These are phyloP conservation scores for Penicillium psychrosexuale DNA, from an alignment of 2,329 filamentous ascomycete genomes.

Conservation along the genomic window DNA sequence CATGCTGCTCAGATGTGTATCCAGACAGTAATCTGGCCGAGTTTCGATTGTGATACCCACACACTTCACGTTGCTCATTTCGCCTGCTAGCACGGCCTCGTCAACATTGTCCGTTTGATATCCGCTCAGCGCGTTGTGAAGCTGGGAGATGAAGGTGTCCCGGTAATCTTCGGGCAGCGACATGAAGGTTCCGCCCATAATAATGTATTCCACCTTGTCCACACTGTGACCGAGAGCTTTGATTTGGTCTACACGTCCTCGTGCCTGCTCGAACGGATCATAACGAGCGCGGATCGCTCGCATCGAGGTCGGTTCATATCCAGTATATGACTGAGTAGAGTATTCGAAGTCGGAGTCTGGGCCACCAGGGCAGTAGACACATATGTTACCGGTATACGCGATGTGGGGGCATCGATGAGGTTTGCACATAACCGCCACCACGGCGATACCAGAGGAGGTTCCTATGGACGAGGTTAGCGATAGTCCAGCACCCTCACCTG, in stretches of 20 bases:
- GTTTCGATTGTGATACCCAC: slow-evolving; percentile 99
- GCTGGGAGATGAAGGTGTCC: slow-evolving; percentile 88
- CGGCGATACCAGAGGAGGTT: slow-evolving; percentile 93
- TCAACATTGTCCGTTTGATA: slow-evolving; percentile 94
- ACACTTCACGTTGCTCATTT: slow-evolving; percentile 96
- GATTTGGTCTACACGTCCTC: slow-evolving; percentile 93
- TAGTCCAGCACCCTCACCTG: neutral
- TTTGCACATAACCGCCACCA: slow-evolving; percentile 99
- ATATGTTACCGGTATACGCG: slow-evolving; percentile 97
- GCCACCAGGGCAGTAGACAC: slow-evolving; percentile 95
- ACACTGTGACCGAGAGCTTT: slow-evolving; percentile 94
- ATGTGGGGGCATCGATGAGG: slow-evolving; percentile 97
- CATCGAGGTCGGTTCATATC: slow-evolving; percentile 98
- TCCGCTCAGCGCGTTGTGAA: slow-evolving; percentile 94
- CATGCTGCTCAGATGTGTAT: slow-evolving; percentile 94
- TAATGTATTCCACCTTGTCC: slow-evolving; percentile 99
- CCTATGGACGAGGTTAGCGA: slow-evolving; percentile 49
- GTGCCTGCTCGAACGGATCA: slow-evolving; percentile 95
- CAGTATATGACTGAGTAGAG: slow-evolving; percentile 97
- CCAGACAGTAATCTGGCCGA: slow-evolving; percentile 90
- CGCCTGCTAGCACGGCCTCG: slow-evolving; percentile 87
- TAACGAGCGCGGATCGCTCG: slow-evolving; percentile 94
- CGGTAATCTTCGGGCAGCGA: slow-evolving; percentile 84
- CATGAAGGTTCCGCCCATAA: slow-evolving; percentile 99
- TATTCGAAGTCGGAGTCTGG: slow-evolving; percentile 99